Base-by-base conservation (phyloP, 441 rosid genomes). In the Erodium trifolium region DNA sequence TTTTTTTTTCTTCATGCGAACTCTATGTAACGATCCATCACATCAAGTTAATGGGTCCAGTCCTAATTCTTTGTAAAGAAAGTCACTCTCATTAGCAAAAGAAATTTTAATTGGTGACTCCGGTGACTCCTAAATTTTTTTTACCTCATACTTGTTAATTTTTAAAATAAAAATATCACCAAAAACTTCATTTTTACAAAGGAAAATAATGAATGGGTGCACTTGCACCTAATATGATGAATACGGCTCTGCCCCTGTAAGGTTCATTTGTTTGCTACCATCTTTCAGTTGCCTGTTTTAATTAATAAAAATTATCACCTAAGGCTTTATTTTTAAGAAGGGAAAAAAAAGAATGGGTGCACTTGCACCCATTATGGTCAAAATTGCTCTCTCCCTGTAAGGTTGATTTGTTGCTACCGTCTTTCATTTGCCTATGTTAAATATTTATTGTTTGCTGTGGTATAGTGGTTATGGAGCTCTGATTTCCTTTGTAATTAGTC, bases 401-500 rank as follows among this genome's bases (percentile, higher is more conserved):
- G 39, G 39, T 3, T 12, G n/a, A 45, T 45, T 12, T 45, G 51
- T 45, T 53, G 60, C 8, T 5, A n/a, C 60, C 60, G 14, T 53
- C 60, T 53, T 2, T 45, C 51, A 45, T 11, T 12, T 45, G 51
- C 13, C 51, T 45, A n/a, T 10, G 10, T 45, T 45, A 45, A 45
- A 45, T 45, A 45, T 45, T 9, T 45, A 10, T 9, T 2, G 12
- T 45, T 43, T 14, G 16, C 59, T 53, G 60, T n/a, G 8, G 19
- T 3, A 45, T 10, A 10, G 2, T 45, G n/a, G 51, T 45, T 45
- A 45, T 45, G 13, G 51, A 45, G 10, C 8, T 27, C 59, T 71
- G 4, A 34, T 23, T 68, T 39, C 35, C 62, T 71, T 69, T 9
- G 60, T 47, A 29, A 68, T 63, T 74, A 89, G 98, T 77, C 91